Base-by-base conservation (phyloP, 352 stramenopile species). In the Elongisporangium anandrum region DNA sequence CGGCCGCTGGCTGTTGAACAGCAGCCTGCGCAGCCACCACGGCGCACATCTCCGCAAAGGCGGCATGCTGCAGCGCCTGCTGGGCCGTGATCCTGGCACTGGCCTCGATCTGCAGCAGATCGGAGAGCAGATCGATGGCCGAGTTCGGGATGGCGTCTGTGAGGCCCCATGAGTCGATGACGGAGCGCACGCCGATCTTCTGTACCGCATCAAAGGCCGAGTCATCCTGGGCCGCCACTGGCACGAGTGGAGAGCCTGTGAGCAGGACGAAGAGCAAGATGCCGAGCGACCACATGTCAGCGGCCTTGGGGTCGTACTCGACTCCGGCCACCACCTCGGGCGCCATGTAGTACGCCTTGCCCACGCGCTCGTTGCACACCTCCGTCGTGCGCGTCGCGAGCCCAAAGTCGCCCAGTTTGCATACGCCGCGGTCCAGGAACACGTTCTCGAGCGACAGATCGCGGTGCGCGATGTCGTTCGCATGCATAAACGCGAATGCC, bases 251-350 rank as follows among this genome's bases (percentile, higher is more conserved):
- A 10, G 76, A 73, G 3, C 79, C 79, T 1, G 77, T 71, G 19
- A 88, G 64, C 73, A 87, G 83, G 53, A 87, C 80, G 22, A 74
- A 79, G 20, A 88, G 68, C 70, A 88, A 50, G 39, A 88, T 71
- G 17, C 79, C 76, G 2, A 87, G 66, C 15, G 79, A 88, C 79
- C 79, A 88, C 17, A 84, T 74, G 29, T 88, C 79, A n/a, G 72
- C 75, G 23, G 58, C 49, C 24, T 79, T 51, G 2, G 79, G 66
- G 57, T 85, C 64, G 57, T 85, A 85, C 26, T 47, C 60, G 2
- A 58, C 41, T 1, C 68, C 66, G 9, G 69, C 60, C 26, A 77
- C 69, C 8, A 81, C 68, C 60, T 85, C 75, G 2, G 72, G 75
- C 6, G 75, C 75, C 72, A 80, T 85, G 65, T 81, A 82, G 68